These are phyloP conservation scores for Vigna reflexopilosa DNA, from an alignment of 306 rosid genomes.

Conservation along the genomic window DNA sequence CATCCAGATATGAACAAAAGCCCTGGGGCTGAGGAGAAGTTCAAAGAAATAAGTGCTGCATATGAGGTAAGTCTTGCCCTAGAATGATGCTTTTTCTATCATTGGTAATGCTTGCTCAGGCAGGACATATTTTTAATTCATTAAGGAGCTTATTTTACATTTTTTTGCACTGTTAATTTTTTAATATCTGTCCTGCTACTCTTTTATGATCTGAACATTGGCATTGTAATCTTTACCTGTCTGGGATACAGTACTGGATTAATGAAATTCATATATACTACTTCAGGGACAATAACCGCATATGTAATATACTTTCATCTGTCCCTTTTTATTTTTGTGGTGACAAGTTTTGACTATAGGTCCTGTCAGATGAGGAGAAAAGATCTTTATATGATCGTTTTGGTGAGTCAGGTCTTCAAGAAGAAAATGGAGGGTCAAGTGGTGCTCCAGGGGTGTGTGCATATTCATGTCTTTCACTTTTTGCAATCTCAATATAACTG, in stretches of 20 bases:
- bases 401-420: constrained; percentile 90
- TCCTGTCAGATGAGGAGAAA: constrained; percentile 96
- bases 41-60: constrained; percentile 96
- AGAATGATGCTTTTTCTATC: constrained; percentile 5
- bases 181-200: background rate
- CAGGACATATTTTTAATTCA: background rate
- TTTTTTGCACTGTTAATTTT: background rate
- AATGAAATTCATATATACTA: constrained; percentile 29
- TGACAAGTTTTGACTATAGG: constrained; percentile 82
- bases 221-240: constrained; percentile 21
- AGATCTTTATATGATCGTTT: constrained; percentile 92
- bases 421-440: constrained; percentile 64
- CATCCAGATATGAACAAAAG: constrained; percentile 91
- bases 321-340: constrained; percentile 49
- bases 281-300: constrained; percentile 22
- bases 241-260: constrained; percentile 24
- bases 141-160: background rate
- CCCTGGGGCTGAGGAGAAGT: constrained; percentile 89
- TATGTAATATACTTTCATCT: constrained; percentile 36
- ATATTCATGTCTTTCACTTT: constrained; percentile 28
- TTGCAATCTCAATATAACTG: constrained; percentile 34
- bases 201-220: constrained; percentile 31
- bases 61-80: constrained; percentile 74
- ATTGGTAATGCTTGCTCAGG: constrained; percentile 20
- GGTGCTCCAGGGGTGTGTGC: constrained; percentile 78